Conservation (phyloP, 768 basidiomycete genomes). For the Hemileccinum impolitum region DNA sequence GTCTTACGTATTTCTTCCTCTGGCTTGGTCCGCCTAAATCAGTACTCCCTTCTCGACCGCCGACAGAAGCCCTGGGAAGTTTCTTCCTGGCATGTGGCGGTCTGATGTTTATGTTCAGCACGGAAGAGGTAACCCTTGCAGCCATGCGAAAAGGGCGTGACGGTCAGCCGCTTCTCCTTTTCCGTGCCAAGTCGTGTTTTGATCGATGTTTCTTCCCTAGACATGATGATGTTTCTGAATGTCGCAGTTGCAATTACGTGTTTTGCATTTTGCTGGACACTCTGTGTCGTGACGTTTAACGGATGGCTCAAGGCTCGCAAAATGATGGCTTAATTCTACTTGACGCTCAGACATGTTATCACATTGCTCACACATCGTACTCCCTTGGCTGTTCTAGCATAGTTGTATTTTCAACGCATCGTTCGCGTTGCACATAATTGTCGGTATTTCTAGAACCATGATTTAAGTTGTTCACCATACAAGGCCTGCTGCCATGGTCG, state of each 20-base stretch:
- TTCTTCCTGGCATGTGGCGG: constrained; percentile 90
- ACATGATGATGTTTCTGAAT: constrained; percentile 89
- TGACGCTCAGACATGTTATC: not conserved
- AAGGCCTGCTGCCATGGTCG: constrained; percentile 15
- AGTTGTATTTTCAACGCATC: not conserved
- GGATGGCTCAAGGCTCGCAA: constrained; percentile 66
- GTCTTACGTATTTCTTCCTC: constrained; percentile 91
- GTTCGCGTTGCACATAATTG: not conserved
- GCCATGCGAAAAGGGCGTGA: constrained; percentile 90
- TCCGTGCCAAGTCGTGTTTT: constrained; percentile 1
- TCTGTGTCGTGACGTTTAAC: constrained; percentile 73
- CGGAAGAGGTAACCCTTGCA: constrained; percentile 84
- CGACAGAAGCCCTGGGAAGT: constrained; percentile 85
- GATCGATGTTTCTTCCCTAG: constrained; percentile 32
- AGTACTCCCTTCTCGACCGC: constrained; percentile 86
- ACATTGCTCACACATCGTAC: not conserved
- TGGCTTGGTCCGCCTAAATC: constrained; percentile 84
- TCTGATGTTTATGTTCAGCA: constrained; percentile 83
- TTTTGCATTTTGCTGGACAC: constrained; percentile 81
- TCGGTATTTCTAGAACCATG: not conserved
- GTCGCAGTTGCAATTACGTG: constrained; percentile 84
- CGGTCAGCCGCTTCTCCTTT: constrained; percentile 43
- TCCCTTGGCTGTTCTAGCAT: not conserved
- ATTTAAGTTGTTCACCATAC: not conserved
- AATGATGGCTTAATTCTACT: constrained; percentile 7